Evolutionary conservation across 2,329 filamentous ascomycete species (phyloP), one percentile per base, ranked within the genome.

Genomic region (Botryotinia convoluta): DNA sequence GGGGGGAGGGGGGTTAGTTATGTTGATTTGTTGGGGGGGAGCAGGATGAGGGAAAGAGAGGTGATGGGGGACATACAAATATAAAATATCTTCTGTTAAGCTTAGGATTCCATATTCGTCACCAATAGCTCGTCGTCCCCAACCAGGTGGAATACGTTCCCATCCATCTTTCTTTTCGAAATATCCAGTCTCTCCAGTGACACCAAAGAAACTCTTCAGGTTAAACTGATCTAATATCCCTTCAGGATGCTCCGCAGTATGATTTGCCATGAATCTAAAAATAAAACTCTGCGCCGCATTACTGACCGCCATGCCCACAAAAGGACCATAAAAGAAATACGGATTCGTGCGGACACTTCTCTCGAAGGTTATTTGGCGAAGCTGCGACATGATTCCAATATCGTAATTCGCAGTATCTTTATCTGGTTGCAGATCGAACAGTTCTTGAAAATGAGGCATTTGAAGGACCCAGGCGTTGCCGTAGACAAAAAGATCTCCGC

Each of bases 321-420:
- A 65, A 39, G 71, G 70, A 0, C 51, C 85, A 63, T 85, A 87
- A 79, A 85, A 88, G 77, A 87, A 87, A 65, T 85, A 81, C 0
- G 86, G 86, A 77, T 89, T 89, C 14, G 65, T 70, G 22, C 32
- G 9, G 20, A 71, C 39, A 1, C 64, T 71, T 32, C 69, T 48
- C 37, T 74, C 74, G 76, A 85, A 86, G 81, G 86, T 83, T 20
- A 81, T 77, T 20, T 82, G 81, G 8, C 84, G 83, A 42, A 84
- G 83, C 61, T 83, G 77, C 5, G 80, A 85, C 45, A 87, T 80
- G 37, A 83, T 77, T 3, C 84, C 81, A 74, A 86, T 82, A 61
- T 83, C 81, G 48, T 79, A 78, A 65, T 74, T 75, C 45, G 83
- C 84, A 22, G 45, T 35, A 3, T 26, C n/a, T 67, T 82, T 82